Base-by-base conservation (phyloP, 495 filamentous ascomycete species). In the Daldinia childiae region DNA sequence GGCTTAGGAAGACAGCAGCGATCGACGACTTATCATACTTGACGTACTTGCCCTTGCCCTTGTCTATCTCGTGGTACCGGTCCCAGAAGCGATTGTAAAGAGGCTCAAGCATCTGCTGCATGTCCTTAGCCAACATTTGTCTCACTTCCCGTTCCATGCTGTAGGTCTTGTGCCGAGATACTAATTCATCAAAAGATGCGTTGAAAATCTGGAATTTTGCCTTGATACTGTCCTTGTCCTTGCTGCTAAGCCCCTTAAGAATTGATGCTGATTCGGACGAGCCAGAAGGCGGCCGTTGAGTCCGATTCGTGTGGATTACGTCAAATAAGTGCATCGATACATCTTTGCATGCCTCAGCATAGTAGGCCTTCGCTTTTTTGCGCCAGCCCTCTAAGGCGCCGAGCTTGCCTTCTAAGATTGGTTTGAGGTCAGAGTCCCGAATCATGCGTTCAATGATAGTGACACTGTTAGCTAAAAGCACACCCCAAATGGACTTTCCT, bases 41-140 rank as follows among this genome's bases (percentile, higher is more conserved):
- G 80, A 95, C 93, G 81, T 98, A 97, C 81, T 98, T 98, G 65
- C 93, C 93, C 78, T 92, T 92, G 34, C 95, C 94, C 81, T 95
- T 97, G 81, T 98, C 97, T 71, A 97, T 86, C 82, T 98, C 95
- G 78, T 98, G 95, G 81, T 99, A 99, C 19, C 94, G 89, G 81
- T 98, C 96, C 85, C 93, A 97, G 81, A 98, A 99, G 12, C 96
- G 87, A 57, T 89, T 89, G 83, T 99, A 99, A 17, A 99, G 86
- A 51, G 96, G 94, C 81, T 97, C 95, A 50, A 98, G 90, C 78
- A 97, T 91, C 58, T 88, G 88, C 80, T 93, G 92, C 65, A 98
- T 89, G 75, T 97, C 94, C 69, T 90, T 89, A 14, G 87, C 87
- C 69, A 98, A 83, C 80, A 89, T 88, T 54, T 85, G 83, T 56